Evolutionary conservation across 1,284 basidiomycete genomes (phyloP), one percentile per base, ranked within the genome.

Genomic region (Coniferiporia sulphurascens): DNA sequence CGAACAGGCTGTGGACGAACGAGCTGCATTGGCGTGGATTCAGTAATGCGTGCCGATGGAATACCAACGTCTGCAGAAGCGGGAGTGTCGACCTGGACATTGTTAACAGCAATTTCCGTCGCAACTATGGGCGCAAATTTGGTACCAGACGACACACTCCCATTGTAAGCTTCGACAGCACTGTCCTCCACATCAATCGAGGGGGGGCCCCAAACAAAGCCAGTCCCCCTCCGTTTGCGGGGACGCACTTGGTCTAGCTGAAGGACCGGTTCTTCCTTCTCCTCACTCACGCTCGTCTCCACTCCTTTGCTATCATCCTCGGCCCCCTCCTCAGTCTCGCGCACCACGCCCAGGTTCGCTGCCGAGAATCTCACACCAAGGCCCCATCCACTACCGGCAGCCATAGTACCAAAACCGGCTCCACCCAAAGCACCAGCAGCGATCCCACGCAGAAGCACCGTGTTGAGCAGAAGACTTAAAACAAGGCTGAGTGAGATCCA

Each of bases 401-500:
- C 80, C 71, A 13, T 15, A 12, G 38, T 15, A 8, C 38, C 15
- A 41, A 75, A 56, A 10, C 74, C 69, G 49, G 70, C 73, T 62
- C 78, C 75, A 21, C 72, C 69, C 48, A 75, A 72, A 34, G 77
- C 67, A 21, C 78, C 78, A 43, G 75, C 73, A 0, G 84, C 84
- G 45, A 88, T 86, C 6, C 88, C 87, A 73, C 95, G 96, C 63
- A 99, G 81, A 36, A 99, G 79, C 71, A 95, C 98, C 1, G 94
- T 95, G 68, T 99, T 99, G 64, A 99, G 79, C 63, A 89, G 85
- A 64, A 99, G 88, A 64, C 89, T 93, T 65, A 96, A 83, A 2
- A 86, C 89, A 36, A 99, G 84, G 15, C 91, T 80, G 56, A 95
- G 79, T 57, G 98, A 91, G 67, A 99, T 96, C 92, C 93, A 97